Conservation (phyloP, 331 rosid species). For the Cucumis variabilis region DNA sequence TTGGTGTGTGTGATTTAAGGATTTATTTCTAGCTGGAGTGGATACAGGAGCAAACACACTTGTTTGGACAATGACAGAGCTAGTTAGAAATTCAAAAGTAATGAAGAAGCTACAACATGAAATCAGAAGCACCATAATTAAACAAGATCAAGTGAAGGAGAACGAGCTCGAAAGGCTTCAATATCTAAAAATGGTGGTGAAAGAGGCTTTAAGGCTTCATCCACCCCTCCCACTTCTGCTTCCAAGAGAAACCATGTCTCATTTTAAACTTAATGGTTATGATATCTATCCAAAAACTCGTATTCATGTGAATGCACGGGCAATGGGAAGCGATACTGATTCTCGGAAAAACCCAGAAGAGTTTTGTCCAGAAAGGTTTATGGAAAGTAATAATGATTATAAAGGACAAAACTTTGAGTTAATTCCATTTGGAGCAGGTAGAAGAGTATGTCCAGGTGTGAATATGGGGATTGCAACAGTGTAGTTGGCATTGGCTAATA, state of each 20-base stretch:
- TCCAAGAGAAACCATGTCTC: constrained; percentile 10
- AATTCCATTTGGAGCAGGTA: constrained; percentile 10
- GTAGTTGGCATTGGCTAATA: background rate
- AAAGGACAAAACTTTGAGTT: background rate
- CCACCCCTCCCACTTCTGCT: background rate
- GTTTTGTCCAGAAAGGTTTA: constrained; percentile 1
- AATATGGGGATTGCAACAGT: background rate
- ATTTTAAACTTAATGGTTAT: background rate
- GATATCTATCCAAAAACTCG: background rate
- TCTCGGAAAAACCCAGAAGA: background rate
- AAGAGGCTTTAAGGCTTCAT: constrained; percentile 5
- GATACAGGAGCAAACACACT: background rate
- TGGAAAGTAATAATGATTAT: background rate
- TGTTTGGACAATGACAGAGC: background rate
- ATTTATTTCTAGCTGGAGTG: background rate
- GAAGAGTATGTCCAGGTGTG: background rate
- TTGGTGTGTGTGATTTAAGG: background rate
- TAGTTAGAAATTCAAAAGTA: background rate
- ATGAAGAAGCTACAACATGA: background rate
- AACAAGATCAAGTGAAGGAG: background rate
- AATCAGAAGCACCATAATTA: background rate
- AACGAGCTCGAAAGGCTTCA: background rate
- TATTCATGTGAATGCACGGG: background rate
- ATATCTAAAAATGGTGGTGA: constrained; percentile 12
- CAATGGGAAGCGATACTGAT: background rate